A percentile compares a stretch with the other conserved stretches of the same genome.
Conservation (phyloP, 805 yeast species). For the Candida nitratophila region DNA sequence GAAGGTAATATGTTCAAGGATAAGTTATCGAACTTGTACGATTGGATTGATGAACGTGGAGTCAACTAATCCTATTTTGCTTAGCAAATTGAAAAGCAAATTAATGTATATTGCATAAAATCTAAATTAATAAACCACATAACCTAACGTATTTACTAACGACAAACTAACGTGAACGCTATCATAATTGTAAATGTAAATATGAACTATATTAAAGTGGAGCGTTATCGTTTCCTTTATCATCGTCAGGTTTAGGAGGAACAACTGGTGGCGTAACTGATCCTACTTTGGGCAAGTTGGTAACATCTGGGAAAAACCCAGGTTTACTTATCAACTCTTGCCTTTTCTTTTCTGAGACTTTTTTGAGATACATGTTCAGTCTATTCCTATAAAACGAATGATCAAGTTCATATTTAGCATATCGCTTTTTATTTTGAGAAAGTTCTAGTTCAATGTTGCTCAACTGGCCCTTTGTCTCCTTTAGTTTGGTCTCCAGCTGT, state of each 20-base stretch:
- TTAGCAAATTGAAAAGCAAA: background rate
- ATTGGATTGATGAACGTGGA: constrained; percentile 74
- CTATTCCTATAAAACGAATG: constrained; percentile 35
- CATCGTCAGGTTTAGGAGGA: too few species aligned
- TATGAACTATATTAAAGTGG: too few species aligned
- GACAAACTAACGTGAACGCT: too few species aligned
- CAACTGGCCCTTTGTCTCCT: constrained; percentile 11
- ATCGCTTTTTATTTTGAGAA: constrained; percentile 20
- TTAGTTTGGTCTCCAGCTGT: constrained; percentile 3
- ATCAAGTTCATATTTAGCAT: constrained; percentile 34
- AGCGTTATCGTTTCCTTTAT: too few species aligned
- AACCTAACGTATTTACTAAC: too few species aligned
- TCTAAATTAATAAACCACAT: too few species aligned
- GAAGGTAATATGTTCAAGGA: constrained; percentile 61
- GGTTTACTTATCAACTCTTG: constrained; percentile 28
- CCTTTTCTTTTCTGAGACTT: constrained; percentile 22
- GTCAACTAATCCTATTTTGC: constrained; percentile 35
- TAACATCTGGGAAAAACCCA: constrained; percentile 33
- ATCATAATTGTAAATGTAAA: too few species aligned
- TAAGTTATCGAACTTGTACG: constrained; percentile 53
- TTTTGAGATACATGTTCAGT: constrained; percentile 29
- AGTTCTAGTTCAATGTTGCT: constrained; percentile 10
- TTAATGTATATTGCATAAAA: too few species aligned
- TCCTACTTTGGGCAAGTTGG: constrained; percentile 11
- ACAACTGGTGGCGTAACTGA: background rate